Percentiles rank a stretch among this genome's conserved stretches.
These are phyloP conservation scores for Cryptosporidium tyzzeri DNA, from an alignment of 169 alveolate species.

Conservation along the genomic window DNA sequence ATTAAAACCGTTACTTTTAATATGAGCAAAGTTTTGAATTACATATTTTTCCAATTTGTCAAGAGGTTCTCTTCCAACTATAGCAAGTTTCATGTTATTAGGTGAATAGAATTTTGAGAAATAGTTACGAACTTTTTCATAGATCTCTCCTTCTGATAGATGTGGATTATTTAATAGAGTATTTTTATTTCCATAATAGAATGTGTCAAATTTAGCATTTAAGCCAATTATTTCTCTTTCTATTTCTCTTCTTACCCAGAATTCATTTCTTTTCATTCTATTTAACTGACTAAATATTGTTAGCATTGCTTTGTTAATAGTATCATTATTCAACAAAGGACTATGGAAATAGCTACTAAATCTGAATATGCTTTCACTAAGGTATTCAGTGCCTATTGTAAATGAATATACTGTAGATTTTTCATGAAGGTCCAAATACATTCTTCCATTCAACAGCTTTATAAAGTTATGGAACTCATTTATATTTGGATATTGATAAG, in stretches of 20 bases:
- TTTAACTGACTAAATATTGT: constrained; percentile 32
- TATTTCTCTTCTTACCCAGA: constrained; percentile 36
- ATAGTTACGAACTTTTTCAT: constrained; percentile 20
- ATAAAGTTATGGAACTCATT: constrained; percentile 53
- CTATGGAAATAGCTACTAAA: constrained; percentile 53
- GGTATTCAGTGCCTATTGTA: constrained; percentile 48
- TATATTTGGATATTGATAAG: constrained; percentile 45
- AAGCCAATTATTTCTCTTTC: constrained; percentile 25
- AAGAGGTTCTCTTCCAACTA: constrained; percentile 59
- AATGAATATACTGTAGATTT: constrained; percentile 31
- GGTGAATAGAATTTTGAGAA: constrained; percentile 46
- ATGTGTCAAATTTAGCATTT: background rate
- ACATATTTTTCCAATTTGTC: constrained; percentile 34
- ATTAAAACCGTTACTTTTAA: constrained; percentile 6
- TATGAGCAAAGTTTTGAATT: constrained; percentile 20
- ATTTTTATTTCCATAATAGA: constrained; percentile 19
- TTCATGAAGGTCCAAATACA: constrained; percentile 37
- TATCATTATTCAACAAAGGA: constrained; percentile 34
- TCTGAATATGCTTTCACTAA: constrained; percentile 36
- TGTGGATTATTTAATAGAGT: constrained; percentile 45
- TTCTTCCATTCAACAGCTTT: constrained; percentile 25
- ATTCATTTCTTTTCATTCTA: constrained; percentile 8
- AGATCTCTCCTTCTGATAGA: constrained; percentile 23
- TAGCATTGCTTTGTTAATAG: constrained; percentile 30
- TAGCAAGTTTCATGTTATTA: constrained; percentile 30